Base-by-base conservation (phyloP, 768 basidiomycete species). In the Pleurotus salmoneostramineus region DNA sequence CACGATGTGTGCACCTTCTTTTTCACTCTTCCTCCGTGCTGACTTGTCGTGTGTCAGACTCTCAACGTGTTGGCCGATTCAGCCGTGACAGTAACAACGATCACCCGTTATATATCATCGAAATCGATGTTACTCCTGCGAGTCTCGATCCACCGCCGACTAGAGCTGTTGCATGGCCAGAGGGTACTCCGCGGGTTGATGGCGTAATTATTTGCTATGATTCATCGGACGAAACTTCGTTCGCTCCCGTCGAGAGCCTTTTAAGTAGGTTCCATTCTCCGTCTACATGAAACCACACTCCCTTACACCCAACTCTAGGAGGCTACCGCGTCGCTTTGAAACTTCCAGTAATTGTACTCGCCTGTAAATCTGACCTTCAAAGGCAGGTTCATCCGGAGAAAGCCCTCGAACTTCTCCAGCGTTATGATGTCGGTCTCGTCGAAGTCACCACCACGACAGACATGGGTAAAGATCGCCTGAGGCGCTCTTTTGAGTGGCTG, bases 131-230 rank as follows among this genome's bases (percentile, higher is more conserved):
- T 43, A 74, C 72, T 40, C 67, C 61, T 4, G 58, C 75, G 5
- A 60, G 65, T 27, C 69, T 71, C 44, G 72, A 73, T 49, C 63
- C 70, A 36, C 63, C 62, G 27, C 56, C 62, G 33, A 58, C 64
- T 49, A 63, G 68, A 42, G 65, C 66, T 56, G 58, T 67, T 37
- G 64, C 67, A 45, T 84, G 84, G 79, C 82, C 88, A 5, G 75
- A 79, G 32, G 75, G 73, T 4, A 72, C 84, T 21, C 86, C 88
- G 15, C 68, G 70, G 14, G 75, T 93, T 51, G 87, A 94, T 61
- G 96, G 89, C 0, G 83, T 88, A 11, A 81, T 97, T 54, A 77
- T 97, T 27, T 97, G 94, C 66, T 97, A 95, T 69, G 91, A 95
- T 71, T 82, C 87, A 7, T 81, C 84, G 0, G 75, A 83, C 58